These are phyloP conservation scores for Apodospora peruviana DNA, from an alignment of 495 filamentous ascomycete genomes.

Conservation along the genomic window DNA sequence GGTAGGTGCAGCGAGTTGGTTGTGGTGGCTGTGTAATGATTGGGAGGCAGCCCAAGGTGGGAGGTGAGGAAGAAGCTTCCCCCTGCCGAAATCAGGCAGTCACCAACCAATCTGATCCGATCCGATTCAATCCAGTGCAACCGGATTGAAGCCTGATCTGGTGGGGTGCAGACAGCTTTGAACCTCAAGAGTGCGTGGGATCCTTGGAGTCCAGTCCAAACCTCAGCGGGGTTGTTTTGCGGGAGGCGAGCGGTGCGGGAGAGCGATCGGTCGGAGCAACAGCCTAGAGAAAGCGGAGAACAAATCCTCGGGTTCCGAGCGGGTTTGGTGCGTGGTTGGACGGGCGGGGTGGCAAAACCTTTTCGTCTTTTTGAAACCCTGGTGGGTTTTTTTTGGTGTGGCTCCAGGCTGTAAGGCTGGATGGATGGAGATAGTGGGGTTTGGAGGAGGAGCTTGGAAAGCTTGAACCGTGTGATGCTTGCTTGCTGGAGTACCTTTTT, in stretches of 20 bases:
- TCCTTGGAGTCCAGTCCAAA: too few relatives aligned
- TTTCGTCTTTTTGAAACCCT: not conserved
- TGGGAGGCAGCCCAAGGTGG: too few relatives aligned
- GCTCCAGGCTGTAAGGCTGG: not conserved
- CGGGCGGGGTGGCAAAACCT: not conserved
- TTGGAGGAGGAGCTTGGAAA: not conserved
- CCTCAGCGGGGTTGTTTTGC: too few relatives aligned
- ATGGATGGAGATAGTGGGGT: not conserved
- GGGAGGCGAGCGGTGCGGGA: not conserved
- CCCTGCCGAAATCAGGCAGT: not conserved
- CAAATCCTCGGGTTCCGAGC: slow-evolving; percentile 7
- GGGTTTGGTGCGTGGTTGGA: slow-evolving; percentile 14
- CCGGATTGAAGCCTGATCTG: not conserved
- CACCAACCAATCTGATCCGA: not conserved
- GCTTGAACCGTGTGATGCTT: not conserved
- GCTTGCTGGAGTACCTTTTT: too few relatives aligned
- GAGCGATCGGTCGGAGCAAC: not conserved
- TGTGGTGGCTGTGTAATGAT: too few relatives aligned
- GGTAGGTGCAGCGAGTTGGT: too few relatives aligned
- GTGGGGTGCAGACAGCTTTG: not conserved
- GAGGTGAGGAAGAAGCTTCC: not conserved
- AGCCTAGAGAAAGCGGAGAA: not conserved
- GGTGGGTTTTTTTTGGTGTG: not conserved
- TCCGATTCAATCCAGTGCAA: not conserved
- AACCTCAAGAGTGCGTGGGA: not conserved